These are phyloP conservation scores for Capsella rubella DNA, from an alignment of 441 rosid genomes.

Conservation along the genomic window DNA sequence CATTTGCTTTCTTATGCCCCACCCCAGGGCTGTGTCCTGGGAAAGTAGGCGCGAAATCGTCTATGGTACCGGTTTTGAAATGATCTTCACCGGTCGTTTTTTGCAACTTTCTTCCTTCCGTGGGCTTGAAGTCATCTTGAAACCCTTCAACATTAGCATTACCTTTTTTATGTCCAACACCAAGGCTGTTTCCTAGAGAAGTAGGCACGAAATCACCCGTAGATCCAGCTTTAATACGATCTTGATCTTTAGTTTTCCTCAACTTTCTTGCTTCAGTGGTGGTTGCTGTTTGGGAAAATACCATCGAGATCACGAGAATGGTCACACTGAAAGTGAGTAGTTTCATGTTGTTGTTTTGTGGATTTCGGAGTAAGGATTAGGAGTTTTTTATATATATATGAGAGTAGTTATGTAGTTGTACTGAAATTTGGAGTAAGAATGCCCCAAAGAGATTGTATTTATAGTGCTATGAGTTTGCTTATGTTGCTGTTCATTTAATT, in stretches of 20 bases:
- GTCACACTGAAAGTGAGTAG: slow-evolving; percentile 24
- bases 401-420: slow-evolving; percentile 11
- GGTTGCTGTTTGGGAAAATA: slow-evolving; percentile 30
- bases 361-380: background rate
- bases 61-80: slow-evolving; percentile 21
- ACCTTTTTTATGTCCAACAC: background rate
- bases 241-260: slow-evolving; percentile 15
- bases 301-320: slow-evolving; percentile 24
- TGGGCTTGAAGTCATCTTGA: slow-evolving; percentile 34
- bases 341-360: slow-evolving; percentile 20
- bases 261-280: slow-evolving; percentile 35
- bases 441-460: slow-evolving; percentile 29
- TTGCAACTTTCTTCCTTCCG: slow-evolving; percentile 53
- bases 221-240: slow-evolving; percentile 7
- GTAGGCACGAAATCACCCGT: background rate
- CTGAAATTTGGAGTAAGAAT: slow-evolving; percentile 29
- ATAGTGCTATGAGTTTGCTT: slow-evolving; percentile 34
- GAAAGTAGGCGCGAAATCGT: slow-evolving; percentile 20
- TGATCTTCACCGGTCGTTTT: slow-evolving; percentile 20
- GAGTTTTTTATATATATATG: slow-evolving; percentile 22
- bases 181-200: slow-evolving; percentile 19
- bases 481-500: slow-evolving; percentile 31
- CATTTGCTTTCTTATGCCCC: slow-evolving; percentile 16
- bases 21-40: slow-evolving; percentile 39
- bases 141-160: slow-evolving; percentile 19